phyloP scores from a whole-genome alignment of 192 early-diverging fungal genomes.

The Pilaira anomala region DNA sequence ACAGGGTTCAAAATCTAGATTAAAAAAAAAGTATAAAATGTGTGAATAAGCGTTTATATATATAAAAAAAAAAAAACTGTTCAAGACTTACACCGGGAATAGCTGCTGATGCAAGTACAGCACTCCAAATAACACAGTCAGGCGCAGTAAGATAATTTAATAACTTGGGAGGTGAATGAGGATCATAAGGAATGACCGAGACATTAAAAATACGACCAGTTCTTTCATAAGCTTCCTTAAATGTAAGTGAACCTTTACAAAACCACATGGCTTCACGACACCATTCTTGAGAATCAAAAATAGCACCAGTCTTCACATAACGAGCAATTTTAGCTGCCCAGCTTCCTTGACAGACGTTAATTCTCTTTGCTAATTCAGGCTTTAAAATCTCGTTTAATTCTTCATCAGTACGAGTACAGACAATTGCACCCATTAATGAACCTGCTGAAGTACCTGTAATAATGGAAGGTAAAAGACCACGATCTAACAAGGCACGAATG shows the following conservation, averaged over 20 bases:
- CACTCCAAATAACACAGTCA: constrained; percentile 84
- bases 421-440: constrained; percentile 59
- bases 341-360: constrained; percentile 53
- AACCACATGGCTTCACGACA: constrained; percentile 63
- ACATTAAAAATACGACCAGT: constrained; percentile 89
- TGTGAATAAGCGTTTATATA: not conserved
- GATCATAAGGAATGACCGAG: constrained; percentile 70
- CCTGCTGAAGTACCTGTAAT: constrained; percentile 78
- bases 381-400: constrained; percentile 55
- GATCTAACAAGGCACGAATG: constrained; percentile 66
- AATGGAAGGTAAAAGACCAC: constrained; percentile 64
- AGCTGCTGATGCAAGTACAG: constrained; percentile 77
- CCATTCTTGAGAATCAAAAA: constrained; percentile 65
- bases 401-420: constrained; percentile 67
- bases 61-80: not conserved
- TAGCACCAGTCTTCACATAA: constrained; percentile 42
- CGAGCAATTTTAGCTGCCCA: constrained; percentile 36
- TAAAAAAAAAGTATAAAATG: not conserved
- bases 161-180: constrained; percentile 73
- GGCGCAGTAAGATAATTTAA: constrained; percentile 87
- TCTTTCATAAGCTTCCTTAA: constrained; percentile 83
- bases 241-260: constrained; percentile 78
- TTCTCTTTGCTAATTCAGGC: constrained; percentile 45
- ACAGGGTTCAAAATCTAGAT: constrained; percentile 69
- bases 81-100: constrained; percentile 62